Evolutionary conservation across 2,329 filamentous ascomycete species (phyloP).

Genomic region (Verticillium longisporum): DNA sequence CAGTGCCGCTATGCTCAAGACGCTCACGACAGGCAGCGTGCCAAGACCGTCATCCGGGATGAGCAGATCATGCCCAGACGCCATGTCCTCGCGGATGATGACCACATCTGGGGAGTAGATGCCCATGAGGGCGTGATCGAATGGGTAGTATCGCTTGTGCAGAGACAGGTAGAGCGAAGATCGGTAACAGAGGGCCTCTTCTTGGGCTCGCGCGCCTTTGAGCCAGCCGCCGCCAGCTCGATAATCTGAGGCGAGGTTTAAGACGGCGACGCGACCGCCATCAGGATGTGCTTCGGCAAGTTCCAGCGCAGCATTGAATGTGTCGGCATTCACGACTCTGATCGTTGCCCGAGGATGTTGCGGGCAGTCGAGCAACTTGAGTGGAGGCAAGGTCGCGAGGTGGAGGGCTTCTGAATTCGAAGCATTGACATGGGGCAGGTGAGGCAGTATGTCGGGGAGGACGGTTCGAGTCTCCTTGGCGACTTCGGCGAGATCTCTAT

Average conservation of each 20-base stretch:
- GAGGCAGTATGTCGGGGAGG: constrained; percentile 38
- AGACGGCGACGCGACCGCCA: constrained; percentile 40
- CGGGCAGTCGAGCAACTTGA: constrained; percentile 37
- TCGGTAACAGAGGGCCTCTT: constrained; percentile 63
- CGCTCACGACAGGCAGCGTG: constrained; percentile 45
- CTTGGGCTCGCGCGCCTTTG: constrained; percentile 56
- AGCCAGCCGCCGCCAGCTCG: constrained; percentile 58
- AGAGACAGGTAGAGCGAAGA: constrained; percentile 46
- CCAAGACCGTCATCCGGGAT: constrained; percentile 20
- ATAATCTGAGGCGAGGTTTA: constrained; percentile 59
- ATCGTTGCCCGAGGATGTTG: constrained; percentile 26
- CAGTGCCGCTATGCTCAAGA: constrained; percentile 54
- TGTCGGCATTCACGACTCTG: constrained; percentile 49
- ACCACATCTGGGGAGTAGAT: constrained; percentile 56
- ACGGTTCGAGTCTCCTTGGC: constrained; percentile 39
- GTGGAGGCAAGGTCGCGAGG: constrained; percentile 25
- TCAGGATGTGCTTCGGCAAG: constrained; percentile 18
- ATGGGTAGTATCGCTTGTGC: constrained; percentile 43
- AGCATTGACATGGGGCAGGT: constrained; percentile 32
- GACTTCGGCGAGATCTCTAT: constrained; percentile 26
- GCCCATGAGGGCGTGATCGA: constrained; percentile 34
- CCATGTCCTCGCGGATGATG: constrained; percentile 45
- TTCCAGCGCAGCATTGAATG: constrained; percentile 47
- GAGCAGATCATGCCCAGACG: constrained; percentile 38
- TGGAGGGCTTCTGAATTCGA: constrained; percentile 28